These are phyloP conservation scores for Vaccinium corymbosum DNA, from an alignment of 148 eudicot species.

Conservation along the genomic window DNA sequence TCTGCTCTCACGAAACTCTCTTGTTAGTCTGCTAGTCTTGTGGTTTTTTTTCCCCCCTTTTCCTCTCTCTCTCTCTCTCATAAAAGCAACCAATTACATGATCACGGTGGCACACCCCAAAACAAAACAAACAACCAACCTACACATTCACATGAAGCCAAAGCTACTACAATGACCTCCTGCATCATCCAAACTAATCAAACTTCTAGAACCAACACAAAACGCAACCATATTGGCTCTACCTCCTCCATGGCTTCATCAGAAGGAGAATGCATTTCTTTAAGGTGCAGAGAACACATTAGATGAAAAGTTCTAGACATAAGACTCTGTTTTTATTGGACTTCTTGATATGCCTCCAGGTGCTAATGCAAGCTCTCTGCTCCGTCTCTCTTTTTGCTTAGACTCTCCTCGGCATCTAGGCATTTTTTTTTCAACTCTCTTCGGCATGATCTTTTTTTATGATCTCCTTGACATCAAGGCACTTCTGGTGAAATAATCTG, in stretches of 20 bases:
- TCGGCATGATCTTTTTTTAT: background rate
- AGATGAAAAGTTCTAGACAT: background rate
- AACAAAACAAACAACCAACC: background rate
- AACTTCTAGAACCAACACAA: background rate
- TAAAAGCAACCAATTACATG: background rate
- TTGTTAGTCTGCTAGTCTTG: background rate
- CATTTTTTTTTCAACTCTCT: background rate
- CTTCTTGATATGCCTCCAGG: background rate
- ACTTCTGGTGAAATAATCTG: background rate
- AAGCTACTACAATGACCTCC: background rate
- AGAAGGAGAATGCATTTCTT: background rate
- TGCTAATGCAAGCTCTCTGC: background rate
- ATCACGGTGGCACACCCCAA: background rate
- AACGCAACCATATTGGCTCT: background rate
- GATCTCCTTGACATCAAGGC: background rate
- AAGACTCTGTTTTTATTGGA: background rate
- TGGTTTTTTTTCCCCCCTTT: background rate
- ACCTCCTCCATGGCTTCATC: background rate
- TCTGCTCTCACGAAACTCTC: background rate
- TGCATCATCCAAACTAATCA: background rate
- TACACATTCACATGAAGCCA: background rate
- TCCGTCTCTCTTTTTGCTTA: background rate
- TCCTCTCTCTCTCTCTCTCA: background rate
- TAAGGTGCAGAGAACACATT: background rate
- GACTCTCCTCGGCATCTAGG: background rate